phyloP scores from a whole-genome alignment of 2,329 filamentous ascomycete genomes.

The Dendryphion nanum region DNA sequence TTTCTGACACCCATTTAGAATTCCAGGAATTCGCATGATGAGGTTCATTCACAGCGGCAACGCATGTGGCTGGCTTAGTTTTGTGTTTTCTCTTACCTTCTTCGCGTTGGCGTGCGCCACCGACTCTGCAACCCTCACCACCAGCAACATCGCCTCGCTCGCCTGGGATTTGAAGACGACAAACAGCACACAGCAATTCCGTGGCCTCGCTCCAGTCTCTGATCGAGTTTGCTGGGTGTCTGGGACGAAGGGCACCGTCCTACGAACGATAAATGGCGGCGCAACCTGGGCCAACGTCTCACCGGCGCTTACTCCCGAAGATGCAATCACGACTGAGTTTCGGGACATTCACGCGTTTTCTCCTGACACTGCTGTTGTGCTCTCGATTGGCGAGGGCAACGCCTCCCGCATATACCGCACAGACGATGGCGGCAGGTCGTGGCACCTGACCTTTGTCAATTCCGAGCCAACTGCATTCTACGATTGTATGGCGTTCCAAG shows the following conservation, averaged over 20 bases:
- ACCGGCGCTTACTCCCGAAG: conserved; percentile 16
- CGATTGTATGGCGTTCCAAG: conserved; percentile 29
- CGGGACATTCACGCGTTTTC: conserved; percentile 29
- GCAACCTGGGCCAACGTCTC: conserved; percentile 25
- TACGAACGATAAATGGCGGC: conserved; percentile 22
- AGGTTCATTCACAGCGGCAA: too few species aligned
- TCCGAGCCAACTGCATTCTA: conserved; percentile 24
- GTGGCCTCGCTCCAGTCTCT: conserved; percentile 23
- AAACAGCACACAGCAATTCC: conserved; percentile 25
- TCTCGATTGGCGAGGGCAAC: conserved; percentile 27
- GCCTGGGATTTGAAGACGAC: conserved; percentile 23
- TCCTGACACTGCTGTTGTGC: conserved; percentile 13
- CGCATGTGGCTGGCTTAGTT: too few species aligned
- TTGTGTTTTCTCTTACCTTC: too few species aligned
- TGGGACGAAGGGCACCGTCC: conserved; percentile 25
- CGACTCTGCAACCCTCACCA: too few species aligned
- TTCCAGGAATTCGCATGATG: too few species aligned
- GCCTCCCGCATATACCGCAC: conserved; percentile 24
- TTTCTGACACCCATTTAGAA: too few species aligned
- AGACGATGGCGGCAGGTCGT: conserved; percentile 17
- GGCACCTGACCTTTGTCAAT: conserved; percentile 24
- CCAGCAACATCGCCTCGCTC: conserved; percentile 1
- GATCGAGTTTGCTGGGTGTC: conserved; percentile 20
- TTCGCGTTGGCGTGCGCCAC: too few species aligned
- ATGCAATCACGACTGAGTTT: conserved; percentile 21